These are phyloP conservation scores for Penicillium sp. DNA, from an alignment of 2,329 filamentous ascomycete genomes.

Conservation along the genomic window DNA sequence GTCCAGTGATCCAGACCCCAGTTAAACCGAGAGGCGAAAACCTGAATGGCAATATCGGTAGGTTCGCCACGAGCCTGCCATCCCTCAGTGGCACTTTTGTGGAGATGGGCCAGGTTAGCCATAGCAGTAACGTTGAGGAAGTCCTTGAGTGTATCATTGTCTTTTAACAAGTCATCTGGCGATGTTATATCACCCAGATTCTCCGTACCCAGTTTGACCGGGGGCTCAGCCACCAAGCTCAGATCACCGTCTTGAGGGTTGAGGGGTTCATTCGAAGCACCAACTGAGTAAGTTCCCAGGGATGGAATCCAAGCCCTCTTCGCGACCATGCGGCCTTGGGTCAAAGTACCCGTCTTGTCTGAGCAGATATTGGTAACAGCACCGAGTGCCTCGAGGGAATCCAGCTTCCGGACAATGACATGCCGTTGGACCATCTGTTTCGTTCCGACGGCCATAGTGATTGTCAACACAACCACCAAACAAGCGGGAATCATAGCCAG, in stretches of 20 bases:
- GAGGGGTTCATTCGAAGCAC: conserved; percentile 54
- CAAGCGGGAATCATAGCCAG: conserved; percentile 63
- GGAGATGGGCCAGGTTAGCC: conserved; percentile 64
- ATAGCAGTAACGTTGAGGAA: conserved; percentile 64
- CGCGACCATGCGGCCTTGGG: conserved; percentile 64
- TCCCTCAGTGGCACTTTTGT: conserved; percentile 51
- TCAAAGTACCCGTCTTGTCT: conserved; percentile 61
- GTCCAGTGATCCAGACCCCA: conserved; percentile 58
- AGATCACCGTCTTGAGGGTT: conserved; percentile 56
- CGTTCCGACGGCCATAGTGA: conserved; percentile 64
- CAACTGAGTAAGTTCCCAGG: conserved; percentile 57
- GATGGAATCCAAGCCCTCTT: conserved; percentile 59
- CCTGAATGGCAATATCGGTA: conserved; percentile 72
- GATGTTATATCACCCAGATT: conserved; percentile 23
- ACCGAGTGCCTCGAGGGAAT: conserved; percentile 60
- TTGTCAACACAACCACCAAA: conserved; percentile 64
- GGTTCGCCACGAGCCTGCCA: conserved; percentile 67
- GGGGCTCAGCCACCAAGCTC: conserved; percentile 38
- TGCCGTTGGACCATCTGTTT: conserved; percentile 57
- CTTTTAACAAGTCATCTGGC: conserved; percentile 38
- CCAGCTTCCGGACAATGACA: conserved; percentile 58
- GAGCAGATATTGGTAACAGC: conserved; percentile 60
- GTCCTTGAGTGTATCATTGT: conserved; percentile 51
- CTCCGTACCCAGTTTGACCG: conserved; percentile 28
- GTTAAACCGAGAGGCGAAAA: conserved; percentile 67